Evolutionary conservation across 768 basidiomycete species (phyloP), one percentile per base, ranked within the genome.

Genomic region (Trametes elegans): DNA sequence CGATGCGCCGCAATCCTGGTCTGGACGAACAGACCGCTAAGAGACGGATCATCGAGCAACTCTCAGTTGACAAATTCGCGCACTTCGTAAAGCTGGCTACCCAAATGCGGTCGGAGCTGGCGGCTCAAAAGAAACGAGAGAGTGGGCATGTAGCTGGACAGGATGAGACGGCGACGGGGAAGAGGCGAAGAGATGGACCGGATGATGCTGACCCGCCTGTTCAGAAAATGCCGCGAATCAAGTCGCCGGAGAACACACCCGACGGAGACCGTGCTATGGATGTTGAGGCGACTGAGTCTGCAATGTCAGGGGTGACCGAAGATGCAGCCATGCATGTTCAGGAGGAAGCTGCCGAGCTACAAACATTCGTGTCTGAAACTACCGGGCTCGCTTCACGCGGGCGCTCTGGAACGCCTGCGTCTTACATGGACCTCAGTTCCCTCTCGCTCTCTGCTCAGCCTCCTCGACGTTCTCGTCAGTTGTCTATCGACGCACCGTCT

Each of bases 51-150:
- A 19, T 48, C 18, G 38, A 38, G 0, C 50, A 61, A 0, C 51
- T 67, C 5, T 63, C 64, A 8, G 58, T 61, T 26, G 63, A 61
- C 18, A 50, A 57, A 14, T 62, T 57, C 35, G 24, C 49, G 8
- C 55, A 66, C 5, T 63, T 67, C 52, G 11, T 65, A 31, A 57
- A 34, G 23, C 18, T 65, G 10, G 59, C 64, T 5, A 47, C 48
- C 40, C 54, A 55, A 38, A 42, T 55, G 26, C 50, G 48, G 21
- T 27, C 27, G 19, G 58, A 67, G 46, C 7, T 62, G 56, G 19
- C 21, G 5, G 49, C 21, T 7, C 45, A 55, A 31, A n/a, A n/a
- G n/a, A n/a, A n/a, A 43, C 7, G 24, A 26, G 24, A 23, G 28
- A 26, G 2, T 21, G 14, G n/a, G 41, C 7, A 27, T 42, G 40